Evolutionary conservation across 2,329 filamentous ascomycete species (phyloP).

Genomic region (Talaromyces sp.): DNA sequence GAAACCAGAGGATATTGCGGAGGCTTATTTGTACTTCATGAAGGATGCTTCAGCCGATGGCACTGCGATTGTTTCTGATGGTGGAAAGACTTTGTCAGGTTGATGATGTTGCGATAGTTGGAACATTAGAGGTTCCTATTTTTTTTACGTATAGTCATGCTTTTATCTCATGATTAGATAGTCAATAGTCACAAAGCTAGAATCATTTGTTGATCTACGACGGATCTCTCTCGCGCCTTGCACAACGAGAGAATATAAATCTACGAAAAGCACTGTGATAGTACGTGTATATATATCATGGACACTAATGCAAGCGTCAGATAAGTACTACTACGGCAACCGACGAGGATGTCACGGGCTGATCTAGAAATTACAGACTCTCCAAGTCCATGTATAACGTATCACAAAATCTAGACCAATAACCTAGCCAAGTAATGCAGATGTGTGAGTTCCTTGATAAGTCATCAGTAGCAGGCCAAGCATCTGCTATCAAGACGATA

Average conservation of each 20-base stretch:
- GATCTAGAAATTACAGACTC: background rate
- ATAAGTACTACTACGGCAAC: background rate
- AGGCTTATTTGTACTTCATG: slow-evolving; percentile 49
- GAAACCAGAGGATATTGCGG: slow-evolving; percentile 42
- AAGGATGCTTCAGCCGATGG: slow-evolving; percentile 31
- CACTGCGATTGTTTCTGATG: slow-evolving; percentile 43
- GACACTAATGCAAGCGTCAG: background rate
- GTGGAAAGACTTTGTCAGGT: slow-evolving; percentile 5
- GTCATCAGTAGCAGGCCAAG: too few relatives aligned
- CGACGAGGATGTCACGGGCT: background rate
- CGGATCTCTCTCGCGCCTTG: background rate
- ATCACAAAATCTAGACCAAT: background rate
- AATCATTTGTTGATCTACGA: background rate
- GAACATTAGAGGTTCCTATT: background rate
- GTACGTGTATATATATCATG: background rate
- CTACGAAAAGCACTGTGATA: background rate
- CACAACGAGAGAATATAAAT: too few relatives aligned
- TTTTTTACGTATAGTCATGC: background rate
- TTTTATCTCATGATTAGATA: background rate
- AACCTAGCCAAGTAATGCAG: too few relatives aligned
- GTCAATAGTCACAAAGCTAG: background rate
- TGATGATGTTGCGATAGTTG: background rate
- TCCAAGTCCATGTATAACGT: background rate
- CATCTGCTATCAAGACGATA: too few relatives aligned
- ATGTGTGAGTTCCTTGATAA: too few relatives aligned